Percentiles rank a stretch among this genome's conserved stretches.
Conservation (phyloP, 1,284 basidiomycete genomes). For the Caloboletus inedulis region DNA sequence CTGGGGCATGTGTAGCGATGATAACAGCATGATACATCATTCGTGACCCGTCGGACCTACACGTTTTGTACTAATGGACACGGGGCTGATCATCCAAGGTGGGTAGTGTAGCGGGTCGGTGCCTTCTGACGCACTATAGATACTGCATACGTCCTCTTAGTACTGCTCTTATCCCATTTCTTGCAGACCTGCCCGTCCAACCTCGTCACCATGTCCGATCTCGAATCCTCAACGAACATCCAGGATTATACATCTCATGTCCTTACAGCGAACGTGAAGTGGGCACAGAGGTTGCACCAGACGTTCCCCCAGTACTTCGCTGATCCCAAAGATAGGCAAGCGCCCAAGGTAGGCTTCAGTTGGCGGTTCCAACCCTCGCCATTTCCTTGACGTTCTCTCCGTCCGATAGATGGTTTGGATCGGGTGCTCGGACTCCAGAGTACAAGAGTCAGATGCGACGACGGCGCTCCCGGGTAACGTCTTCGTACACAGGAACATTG, state of each 20-base stretch:
- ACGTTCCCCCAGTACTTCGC: conserved; percentile 27
- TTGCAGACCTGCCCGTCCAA: background rate
- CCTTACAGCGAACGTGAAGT: conserved; percentile 14
- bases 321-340: conserved; percentile 9
- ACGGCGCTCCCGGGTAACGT: conserved; percentile 44
- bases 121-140: no score
- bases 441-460: conserved; percentile 42
- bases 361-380: background rate
- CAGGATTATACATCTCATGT: background rate
- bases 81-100: no score
- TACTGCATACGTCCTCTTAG: background rate
- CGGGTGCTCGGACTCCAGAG: conserved; percentile 50
- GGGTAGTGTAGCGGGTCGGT: no score
- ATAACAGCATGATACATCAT: no score
- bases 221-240: background rate
- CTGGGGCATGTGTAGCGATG: no score
- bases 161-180: no score
- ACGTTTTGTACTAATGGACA: no score
- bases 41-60: no score
- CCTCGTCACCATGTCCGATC: conserved; percentile 4
- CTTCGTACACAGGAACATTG: conserved; percentile 52
- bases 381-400: background rate
- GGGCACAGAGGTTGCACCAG: conserved; percentile 26
- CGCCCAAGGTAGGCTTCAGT: conserved; percentile 20
- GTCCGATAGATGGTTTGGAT: conserved; percentile 49